Evolutionary conservation across 768 basidiomycete genomes (phyloP).

Genomic region (Kondoa subrosea): DNA sequence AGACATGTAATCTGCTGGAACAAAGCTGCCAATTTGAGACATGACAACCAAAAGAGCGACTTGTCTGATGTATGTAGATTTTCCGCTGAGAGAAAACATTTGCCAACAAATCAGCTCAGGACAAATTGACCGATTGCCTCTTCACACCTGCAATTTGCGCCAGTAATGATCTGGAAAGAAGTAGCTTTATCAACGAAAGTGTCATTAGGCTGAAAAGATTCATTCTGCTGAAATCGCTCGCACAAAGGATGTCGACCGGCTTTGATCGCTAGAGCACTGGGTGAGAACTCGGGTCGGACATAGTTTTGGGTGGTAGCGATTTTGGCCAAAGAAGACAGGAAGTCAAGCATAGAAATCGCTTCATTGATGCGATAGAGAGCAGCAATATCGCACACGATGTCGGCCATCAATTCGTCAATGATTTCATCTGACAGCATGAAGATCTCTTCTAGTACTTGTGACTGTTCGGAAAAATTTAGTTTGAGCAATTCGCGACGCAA

Average conservation of each 20-base stretch:
- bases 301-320: constrained; percentile 1
- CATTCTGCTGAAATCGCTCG: constrained; percentile 12
- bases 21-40: constrained; percentile 30
- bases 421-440: constrained; percentile 39
- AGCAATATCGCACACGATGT: constrained; percentile 55
- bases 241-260: constrained; percentile 19
- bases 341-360: constrained; percentile 74
- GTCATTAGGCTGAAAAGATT: constrained; percentile 65
- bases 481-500: constrained; percentile 18
- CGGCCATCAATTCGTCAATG: constrained; percentile 55
- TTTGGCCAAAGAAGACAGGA: constrained; percentile 45
- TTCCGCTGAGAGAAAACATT: constrained; percentile 32
- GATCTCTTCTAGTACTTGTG: constrained; percentile 77
- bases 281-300: constrained; percentile 19
- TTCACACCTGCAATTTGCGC: constrained; percentile 20
- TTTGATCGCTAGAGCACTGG: constrained; percentile 16
- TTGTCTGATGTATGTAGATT: constrained; percentile 69
- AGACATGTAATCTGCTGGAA: constrained; percentile 84
- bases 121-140: background rate
- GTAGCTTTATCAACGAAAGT: constrained; percentile 70
- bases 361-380: constrained; percentile 80
- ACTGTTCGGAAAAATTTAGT: constrained; percentile 49
- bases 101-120: background rate
- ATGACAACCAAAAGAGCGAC: background rate
- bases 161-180: constrained; percentile 61